Conservation (phyloP, 2,329 filamentous ascomycete species). For the Aureobasidium pullulans region DNA sequence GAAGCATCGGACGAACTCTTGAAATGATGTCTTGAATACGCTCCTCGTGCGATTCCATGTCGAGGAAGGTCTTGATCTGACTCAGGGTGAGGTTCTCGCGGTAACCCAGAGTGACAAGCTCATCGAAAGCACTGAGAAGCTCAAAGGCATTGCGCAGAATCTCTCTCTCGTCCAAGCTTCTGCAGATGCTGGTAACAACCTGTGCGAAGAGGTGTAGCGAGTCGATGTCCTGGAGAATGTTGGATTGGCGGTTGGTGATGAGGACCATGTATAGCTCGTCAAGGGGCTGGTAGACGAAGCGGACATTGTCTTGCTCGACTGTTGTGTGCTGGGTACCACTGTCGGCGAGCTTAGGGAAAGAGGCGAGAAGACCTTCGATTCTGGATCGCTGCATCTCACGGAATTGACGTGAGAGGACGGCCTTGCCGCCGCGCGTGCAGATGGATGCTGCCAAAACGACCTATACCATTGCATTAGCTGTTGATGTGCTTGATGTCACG, state of each 20-base stretch:
- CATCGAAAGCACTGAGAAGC: constrained; percentile 91
- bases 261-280: constrained; percentile 99
- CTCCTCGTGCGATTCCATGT: constrained; percentile 99
- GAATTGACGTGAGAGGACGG: constrained; percentile 95
- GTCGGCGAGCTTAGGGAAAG: constrained; percentile 95
- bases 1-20: constrained; percentile 48
- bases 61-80: constrained; percentile 98
- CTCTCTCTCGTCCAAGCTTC: constrained; percentile 89
- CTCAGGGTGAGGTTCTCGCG: constrained; percentile 90
- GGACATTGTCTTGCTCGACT: constrained; percentile 98
- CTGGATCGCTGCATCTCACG: constrained; percentile 94
- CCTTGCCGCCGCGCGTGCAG: constrained; percentile 96
- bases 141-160: constrained; percentile 94
- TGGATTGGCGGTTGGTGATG: constrained; percentile 98
- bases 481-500: neutral
- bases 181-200: constrained; percentile 94
- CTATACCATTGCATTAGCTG: constrained; percentile 39
- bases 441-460: constrained; percentile 98
- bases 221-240: constrained; percentile 98
- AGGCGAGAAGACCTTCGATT: constrained; percentile 92
- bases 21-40: constrained; percentile 98
- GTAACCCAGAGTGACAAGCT: constrained; percentile 92
- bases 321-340: constrained; percentile 95
- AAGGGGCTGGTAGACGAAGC: constrained; percentile 97
- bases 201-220: constrained; percentile 96